A percentile compares a stretch with the other conserved stretches of the same genome.
Evolutionary conservation across 1,139 yeast species (phyloP).

Genomic region (Protomyces inouyei): DNA sequence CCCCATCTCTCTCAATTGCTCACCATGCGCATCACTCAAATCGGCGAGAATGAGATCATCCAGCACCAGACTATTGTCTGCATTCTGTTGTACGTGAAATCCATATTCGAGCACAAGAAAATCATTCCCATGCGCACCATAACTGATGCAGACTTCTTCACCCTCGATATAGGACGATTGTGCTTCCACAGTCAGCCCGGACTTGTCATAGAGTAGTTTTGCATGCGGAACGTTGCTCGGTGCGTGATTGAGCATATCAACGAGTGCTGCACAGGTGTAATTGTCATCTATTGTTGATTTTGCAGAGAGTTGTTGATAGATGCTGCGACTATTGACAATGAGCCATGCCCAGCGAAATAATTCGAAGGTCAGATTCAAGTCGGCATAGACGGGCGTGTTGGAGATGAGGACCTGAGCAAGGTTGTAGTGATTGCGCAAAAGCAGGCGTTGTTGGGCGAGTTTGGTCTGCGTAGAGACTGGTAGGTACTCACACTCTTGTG

Average conservation of each 20-base stretch:
- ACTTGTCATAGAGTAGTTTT: constrained; percentile 4
- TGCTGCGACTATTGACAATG: constrained; percentile 26
- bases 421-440: background rate
- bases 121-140: constrained; percentile 27
- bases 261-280: constrained; percentile 23
- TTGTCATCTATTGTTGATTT: constrained; percentile 21
- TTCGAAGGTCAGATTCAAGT: background rate
- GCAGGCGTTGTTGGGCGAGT: background rate
- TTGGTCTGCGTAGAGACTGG: background rate
- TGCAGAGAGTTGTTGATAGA: constrained; percentile 20
- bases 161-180: constrained; percentile 10
- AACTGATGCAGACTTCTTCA: constrained; percentile 22
- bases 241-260: constrained; percentile 29
- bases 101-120: constrained; percentile 26
- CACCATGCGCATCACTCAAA: background rate
- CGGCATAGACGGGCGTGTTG: background rate
- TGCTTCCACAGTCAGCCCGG: constrained; percentile 12
- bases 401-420: background rate
- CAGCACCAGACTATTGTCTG: constrained; percentile 3
- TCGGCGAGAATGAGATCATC: background rate
- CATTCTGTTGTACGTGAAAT: constrained; percentile 12
- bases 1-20: constrained; percentile 2
- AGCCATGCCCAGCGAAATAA: constrained; percentile 27
- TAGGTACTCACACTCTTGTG: background rate
- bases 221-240: constrained; percentile 8